Base-by-base conservation (phyloP, 371 early-diverging fungal genomes). In the Mucor velutinosus region DNA sequence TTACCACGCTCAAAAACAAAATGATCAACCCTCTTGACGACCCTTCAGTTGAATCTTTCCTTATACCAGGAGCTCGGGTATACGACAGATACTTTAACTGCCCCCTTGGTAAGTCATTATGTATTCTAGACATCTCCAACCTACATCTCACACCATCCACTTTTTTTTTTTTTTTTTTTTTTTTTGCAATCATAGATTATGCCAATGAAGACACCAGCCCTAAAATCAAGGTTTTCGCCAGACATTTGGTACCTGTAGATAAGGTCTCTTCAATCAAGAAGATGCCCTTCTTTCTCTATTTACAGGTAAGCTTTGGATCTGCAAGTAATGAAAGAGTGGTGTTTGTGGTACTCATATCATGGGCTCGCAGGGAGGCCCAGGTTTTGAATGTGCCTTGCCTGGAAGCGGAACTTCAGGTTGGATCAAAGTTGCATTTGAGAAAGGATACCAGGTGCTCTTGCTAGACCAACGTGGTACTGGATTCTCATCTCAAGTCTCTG, bases 381-480 rank as follows among this genome's bases (percentile, higher is more conserved):
- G 89, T 4, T 89, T 83, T 59, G 87, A 87, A 66, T 79, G 81
- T 53, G 63, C 69, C 21, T 75, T 84, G 11, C 89, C 88, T 10
- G 67, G 69, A 15, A 82, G 76, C 15, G 78, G 74, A 35, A 74
- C 69, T 15, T 72, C 87, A 23, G 91, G 89, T 15, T 92, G 92
- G 92, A 76, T 87, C 47, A 85, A 86, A 65, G 79, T 78, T 25
- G 88, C 90, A 7, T 82, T 89, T 66, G 69, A 78, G 69, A 74
- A 89, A 62, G 87, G 90, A 17, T 86, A 85, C 71, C 90, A 92
- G 71, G 81, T 92, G 2, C 79, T 92, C 64, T 77, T 92, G 29
- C 70, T 92, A 41, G 92, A 92, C 70, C 91, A 90, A 72, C 89
- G 92, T 25, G 92, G 92, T 58, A 92, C 92, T 5, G 92, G 92